A percentile compares a stretch with the other conserved stretches of the same genome.
phyloP scores from a whole-genome alignment of 352 stramenopile genomes.

The Pythium aquatile region DNA sequence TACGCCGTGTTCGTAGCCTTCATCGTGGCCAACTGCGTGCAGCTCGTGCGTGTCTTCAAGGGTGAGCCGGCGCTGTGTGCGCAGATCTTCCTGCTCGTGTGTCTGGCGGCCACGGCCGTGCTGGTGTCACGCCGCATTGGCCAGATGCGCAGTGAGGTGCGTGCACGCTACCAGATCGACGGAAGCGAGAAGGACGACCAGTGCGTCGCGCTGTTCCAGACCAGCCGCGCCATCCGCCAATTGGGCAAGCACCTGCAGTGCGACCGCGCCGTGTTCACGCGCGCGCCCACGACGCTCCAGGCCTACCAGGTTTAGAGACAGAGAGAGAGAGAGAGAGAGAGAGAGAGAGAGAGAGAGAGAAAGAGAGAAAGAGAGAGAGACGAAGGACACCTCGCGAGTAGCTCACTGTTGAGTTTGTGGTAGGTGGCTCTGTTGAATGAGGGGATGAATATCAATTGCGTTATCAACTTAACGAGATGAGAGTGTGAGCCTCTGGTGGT shows the following conservation, averaged over 20 bases:
- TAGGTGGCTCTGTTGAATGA: too few species aligned
- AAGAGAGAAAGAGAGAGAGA: too few species aligned
- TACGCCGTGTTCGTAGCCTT: constrained; percentile 15
- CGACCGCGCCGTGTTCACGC: constrained; percentile 23
- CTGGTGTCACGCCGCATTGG: constrained; percentile 17
- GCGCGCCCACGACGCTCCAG: constrained; percentile 24
- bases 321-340: too few species aligned
- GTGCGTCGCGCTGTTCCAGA: constrained; percentile 22
- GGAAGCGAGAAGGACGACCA: constrained; percentile 24
- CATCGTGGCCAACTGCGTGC: constrained; percentile 15
- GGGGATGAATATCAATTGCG: too few species aligned
- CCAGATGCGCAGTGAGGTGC: constrained; percentile 25
- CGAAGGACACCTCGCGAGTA: neutral
- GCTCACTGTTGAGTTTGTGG: too few species aligned
- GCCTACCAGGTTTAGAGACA: constrained; percentile 30
- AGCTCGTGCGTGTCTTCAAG: constrained; percentile 8
- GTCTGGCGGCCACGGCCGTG: constrained; percentile 3
- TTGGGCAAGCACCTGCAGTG: constrained; percentile 28
- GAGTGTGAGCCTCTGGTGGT: too few species aligned
- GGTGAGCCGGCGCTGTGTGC: constrained; percentile 9
- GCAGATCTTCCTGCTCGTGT: constrained; percentile 16
- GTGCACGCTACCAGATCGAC: constrained; percentile 21
- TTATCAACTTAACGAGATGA: too few species aligned
- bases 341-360: too few species aligned
- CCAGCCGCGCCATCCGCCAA: constrained; percentile 27